These are phyloP conservation scores for Raphanus sativus DNA, from an alignment of 345 rosid genomes.

Conservation along the genomic window DNA sequence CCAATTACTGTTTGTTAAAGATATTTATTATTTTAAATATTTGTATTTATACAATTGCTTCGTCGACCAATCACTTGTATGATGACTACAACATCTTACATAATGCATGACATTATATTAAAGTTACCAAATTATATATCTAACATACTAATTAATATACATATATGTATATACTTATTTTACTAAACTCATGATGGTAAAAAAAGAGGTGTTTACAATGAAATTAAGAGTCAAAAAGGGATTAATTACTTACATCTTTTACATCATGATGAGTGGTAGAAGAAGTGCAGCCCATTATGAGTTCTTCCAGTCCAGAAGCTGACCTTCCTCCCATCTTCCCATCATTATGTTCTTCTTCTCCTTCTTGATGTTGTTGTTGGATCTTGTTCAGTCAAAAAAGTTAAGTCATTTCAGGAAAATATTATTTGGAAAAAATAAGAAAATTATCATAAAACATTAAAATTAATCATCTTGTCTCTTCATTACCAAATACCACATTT, in stretches of 20 bases:
- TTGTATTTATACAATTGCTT: not conserved
- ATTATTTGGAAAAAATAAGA: not conserved
- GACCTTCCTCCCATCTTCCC: slow-evolving; percentile 63
- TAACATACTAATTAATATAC: not conserved
- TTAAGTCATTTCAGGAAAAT: slow-evolving; percentile 21
- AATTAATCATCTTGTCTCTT: slow-evolving; percentile 36
- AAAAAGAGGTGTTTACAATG: slow-evolving; percentile 27
- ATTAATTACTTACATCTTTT: slow-evolving; percentile 69
- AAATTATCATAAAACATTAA: slow-evolving; percentile 28
- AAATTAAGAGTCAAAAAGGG: slow-evolving; percentile 59
- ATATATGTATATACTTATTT: not conserved
- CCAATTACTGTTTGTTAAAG: not conserved
- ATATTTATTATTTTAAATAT: not conserved
- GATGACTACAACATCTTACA: not conserved
- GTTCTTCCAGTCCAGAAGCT: slow-evolving; percentile 94
- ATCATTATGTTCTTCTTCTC: slow-evolving; percentile 54
- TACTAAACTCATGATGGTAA: slow-evolving; percentile 20
- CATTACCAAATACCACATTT: slow-evolving; percentile 4
- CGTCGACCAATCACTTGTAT: not conserved
- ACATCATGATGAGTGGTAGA: slow-evolving; percentile 52
- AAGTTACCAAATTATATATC: not conserved
- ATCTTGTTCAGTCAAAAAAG: slow-evolving; percentile 40
- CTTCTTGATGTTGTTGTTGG: slow-evolving; percentile 52
- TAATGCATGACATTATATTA: slow-evolving; percentile 3
- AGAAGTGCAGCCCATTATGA: slow-evolving; percentile 98